These are phyloP conservation scores for Neofusicoccum laricinum DNA, from an alignment of 2,329 filamentous ascomycete species.

Conservation along the genomic window DNA sequence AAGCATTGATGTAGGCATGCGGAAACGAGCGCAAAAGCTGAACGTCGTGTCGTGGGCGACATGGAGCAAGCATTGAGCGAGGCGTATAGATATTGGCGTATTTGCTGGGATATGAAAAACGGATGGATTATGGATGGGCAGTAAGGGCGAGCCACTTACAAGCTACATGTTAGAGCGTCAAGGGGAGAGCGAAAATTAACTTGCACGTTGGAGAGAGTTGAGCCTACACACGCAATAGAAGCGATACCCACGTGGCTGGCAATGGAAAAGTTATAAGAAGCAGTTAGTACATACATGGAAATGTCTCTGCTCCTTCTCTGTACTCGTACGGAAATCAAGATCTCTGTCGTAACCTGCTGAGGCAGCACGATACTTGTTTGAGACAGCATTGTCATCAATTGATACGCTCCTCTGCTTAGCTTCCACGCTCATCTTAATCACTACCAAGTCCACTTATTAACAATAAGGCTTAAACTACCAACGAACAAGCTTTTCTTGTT, in stretches of 20 bases:
- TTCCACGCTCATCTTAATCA: too few species aligned
- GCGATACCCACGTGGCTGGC: background rate
- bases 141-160: background rate
- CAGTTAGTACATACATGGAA: background rate
- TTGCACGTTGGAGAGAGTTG: background rate
- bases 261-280: background rate
- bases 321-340: too few species aligned
- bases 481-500: too few species aligned
- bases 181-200: background rate
- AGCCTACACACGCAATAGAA: background rate
- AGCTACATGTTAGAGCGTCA: background rate
- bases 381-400: too few species aligned
- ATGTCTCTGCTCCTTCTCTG: too few species aligned
- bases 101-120: background rate
- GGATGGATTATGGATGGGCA: background rate
- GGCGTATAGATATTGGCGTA: background rate
- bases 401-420: too few species aligned
- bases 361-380: too few species aligned
- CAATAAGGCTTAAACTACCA: too few species aligned
- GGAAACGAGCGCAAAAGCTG: too few species aligned
- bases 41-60: background rate
- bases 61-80: background rate
- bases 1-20: background rate
- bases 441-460: too few species aligned
- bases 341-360: too few species aligned